Conservation (phyloP, 257 asterid genomes). For the Fraxinus anomala region DNA sequence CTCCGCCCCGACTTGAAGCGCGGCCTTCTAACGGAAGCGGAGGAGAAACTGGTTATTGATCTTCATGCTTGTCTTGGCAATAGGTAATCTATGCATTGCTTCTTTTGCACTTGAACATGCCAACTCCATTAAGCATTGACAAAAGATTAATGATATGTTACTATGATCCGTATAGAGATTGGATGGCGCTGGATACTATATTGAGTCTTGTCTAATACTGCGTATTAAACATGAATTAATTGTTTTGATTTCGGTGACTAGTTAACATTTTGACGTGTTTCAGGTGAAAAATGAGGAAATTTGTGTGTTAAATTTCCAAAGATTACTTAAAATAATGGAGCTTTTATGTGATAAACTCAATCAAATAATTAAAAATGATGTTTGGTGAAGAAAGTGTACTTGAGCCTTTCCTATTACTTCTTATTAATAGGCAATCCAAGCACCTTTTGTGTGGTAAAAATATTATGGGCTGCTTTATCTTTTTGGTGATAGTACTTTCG, state of each 20-base stretch:
- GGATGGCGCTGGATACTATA: too few relatives aligned
- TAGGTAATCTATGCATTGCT: conserved; percentile 43
- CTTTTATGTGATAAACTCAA: background rate
- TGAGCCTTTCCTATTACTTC: background rate
- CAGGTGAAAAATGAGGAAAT: background rate
- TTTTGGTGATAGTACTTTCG: background rate
- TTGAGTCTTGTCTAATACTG: background rate
- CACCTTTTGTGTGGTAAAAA: background rate
- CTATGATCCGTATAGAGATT: too few relatives aligned
- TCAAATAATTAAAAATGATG: background rate
- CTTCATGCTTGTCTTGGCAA: conserved; percentile 93
- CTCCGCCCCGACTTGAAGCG: conserved; percentile 97
- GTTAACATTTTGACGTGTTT: background rate
- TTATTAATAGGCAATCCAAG: background rate
- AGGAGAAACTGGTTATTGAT: conserved; percentile 88
- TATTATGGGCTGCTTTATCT: background rate
- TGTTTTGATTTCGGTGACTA: background rate
- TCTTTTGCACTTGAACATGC: background rate
- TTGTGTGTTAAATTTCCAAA: background rate
- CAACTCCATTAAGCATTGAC: too few relatives aligned
- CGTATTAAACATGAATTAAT: background rate
- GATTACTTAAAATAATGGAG: background rate
- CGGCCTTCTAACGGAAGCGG: conserved; percentile 82
- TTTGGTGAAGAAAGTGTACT: background rate
- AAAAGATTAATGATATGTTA: too few relatives aligned